A percentile compares a stretch with the other conserved stretches of the same genome.
phyloP scores from a whole-genome alignment of 495 filamentous ascomycete species.

The Xylaria bambusicola region DNA sequence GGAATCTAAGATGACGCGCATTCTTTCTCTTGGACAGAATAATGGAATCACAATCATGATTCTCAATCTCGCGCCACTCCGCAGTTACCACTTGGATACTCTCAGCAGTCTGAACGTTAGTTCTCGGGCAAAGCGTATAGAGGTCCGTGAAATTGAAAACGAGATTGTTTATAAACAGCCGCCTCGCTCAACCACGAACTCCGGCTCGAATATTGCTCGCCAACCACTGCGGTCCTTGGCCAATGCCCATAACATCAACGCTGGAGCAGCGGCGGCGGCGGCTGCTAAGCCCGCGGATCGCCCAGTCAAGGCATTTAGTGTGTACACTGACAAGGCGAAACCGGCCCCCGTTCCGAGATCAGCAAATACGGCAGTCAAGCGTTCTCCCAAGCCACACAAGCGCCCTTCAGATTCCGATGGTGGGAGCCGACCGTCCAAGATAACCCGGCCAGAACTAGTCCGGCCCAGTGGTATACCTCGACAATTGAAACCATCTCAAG shows the following conservation, averaged over 20 bases:
- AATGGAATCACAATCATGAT: slow-evolving; percentile 97
- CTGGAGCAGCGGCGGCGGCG: slow-evolving; percentile 41
- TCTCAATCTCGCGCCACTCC: slow-evolving; percentile 83
- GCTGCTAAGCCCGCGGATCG: slow-evolving; percentile 63
- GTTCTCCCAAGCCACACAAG: slow-evolving; percentile 43
- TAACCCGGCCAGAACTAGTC: slow-evolving; percentile 40
- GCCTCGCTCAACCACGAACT: slow-evolving; percentile 54
- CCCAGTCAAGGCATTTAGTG: slow-evolving; percentile 76
- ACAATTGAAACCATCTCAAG: slow-evolving; percentile 39
- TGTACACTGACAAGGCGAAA: slow-evolving; percentile 73
- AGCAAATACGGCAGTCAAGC: slow-evolving; percentile 38
- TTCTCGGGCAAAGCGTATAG: slow-evolving; percentile 94
- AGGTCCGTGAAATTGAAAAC: slow-evolving; percentile 92
- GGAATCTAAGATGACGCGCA: slow-evolving; percentile 97
- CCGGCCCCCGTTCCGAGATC: slow-evolving; percentile 35
- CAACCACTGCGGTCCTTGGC: slow-evolving; percentile 78
- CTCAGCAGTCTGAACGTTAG: slow-evolving; percentile 93
- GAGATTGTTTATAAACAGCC: slow-evolving; percentile 80
- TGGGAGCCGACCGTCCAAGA: slow-evolving; percentile 41
- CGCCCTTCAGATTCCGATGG: slow-evolving; percentile 45
- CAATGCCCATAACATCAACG: slow-evolving; percentile 62
- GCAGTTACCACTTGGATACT: slow-evolving; percentile 90
- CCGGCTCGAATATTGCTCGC: slow-evolving; percentile 53
- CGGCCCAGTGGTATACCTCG: slow-evolving; percentile 33
- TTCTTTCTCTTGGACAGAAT: slow-evolving; percentile 90